These are phyloP conservation scores for Aspergillus luchuensis DNA, from an alignment of 2,329 filamentous ascomycete genomes.

Conservation along the genomic window DNA sequence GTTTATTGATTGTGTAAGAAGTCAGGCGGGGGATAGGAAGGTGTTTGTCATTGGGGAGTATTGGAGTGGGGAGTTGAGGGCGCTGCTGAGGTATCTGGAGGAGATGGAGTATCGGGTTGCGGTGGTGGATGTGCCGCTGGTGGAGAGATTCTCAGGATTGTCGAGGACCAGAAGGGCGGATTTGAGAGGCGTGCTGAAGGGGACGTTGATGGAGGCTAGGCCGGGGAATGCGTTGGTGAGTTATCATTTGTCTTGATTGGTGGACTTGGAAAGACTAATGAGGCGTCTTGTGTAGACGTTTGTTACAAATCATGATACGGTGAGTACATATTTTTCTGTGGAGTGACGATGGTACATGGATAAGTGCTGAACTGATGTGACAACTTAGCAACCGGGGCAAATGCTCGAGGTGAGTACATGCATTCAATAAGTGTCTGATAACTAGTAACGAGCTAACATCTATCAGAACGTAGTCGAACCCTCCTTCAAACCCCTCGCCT, in stretches of 20 bases:
- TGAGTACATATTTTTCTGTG: constrained; percentile 22
- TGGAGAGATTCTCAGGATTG: constrained; percentile 57
- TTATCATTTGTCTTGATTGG: too few species aligned
- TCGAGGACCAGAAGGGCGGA: constrained; percentile 61
- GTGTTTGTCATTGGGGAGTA: constrained; percentile 72
- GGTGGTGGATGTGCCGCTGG: constrained; percentile 68
- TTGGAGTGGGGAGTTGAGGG: constrained; percentile 62
- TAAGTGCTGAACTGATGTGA: not conserved
- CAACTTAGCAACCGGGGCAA: constrained; percentile 17
- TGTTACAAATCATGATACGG: constrained; percentile 72
- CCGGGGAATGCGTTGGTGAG: constrained; percentile 60
- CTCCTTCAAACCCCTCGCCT: constrained; percentile 10
- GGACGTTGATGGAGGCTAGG: constrained; percentile 57
- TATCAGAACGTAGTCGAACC: not conserved
- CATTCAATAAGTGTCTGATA: too few species aligned
- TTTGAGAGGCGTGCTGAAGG: constrained; percentile 64
- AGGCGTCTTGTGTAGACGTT: constrained; percentile 60
- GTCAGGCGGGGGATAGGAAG: constrained; percentile 52
- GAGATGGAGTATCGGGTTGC: constrained; percentile 60
- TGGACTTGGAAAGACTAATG: not conserved
- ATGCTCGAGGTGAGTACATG: constrained; percentile 34
- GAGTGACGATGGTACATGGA: too few species aligned
- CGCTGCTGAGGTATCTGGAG: constrained; percentile 60
- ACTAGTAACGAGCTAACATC: too few species aligned
- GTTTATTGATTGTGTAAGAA: constrained; percentile 62